Base-by-base conservation (phyloP, 169 alveolate species). In the Fabrea salina region DNA sequence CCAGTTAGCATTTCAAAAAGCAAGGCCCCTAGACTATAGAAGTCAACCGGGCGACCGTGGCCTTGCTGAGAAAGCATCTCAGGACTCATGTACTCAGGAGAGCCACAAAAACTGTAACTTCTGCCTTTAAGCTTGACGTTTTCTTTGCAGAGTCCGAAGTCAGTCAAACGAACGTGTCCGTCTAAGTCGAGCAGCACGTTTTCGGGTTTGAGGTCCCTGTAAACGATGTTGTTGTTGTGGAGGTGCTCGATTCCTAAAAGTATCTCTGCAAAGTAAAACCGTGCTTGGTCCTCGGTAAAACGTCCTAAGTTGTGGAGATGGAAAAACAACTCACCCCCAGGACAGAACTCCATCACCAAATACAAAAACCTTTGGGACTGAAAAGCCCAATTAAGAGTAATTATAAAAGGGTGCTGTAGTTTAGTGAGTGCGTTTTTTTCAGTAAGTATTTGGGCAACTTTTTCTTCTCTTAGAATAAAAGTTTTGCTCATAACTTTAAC, bases 161-260 rank as follows among this genome's bases (percentile, higher is more conserved):
- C 96, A 4, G 93, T 88, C 5, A 89, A 61, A 77, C 83, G 84
- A 8, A 86, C 78, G 82, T 92, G 95, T 0, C 96, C 96, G 40
- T 89, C 93, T 19, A 61, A 41, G 75, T 92, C 96, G 16, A 92
- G 50, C 51, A 91, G 70, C 33, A 91, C 85, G 76, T 91, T 91
- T 74, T 88, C 95, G 19, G 95, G 95, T 51, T 91, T 91, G 25
- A 91, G 78, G 76, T 91, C 95, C 47, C 95, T 72, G 71, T 91
- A 91, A 13, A 88, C 79, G 13, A 91, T 76, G 78, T 84, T 83
- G 41, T 61, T 64, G 6, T 78, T 44, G 79, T 91, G 95, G 22
- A 91, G 64, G 66, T 91, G 84, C 83, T 88, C 89, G 57, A 91
- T 37, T 11, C 92, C 95, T 44, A 91, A 57, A 54, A 89, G 79